Base-by-base conservation (phyloP, 1,284 basidiomycete genomes). In the Boletus sp. region DNA sequence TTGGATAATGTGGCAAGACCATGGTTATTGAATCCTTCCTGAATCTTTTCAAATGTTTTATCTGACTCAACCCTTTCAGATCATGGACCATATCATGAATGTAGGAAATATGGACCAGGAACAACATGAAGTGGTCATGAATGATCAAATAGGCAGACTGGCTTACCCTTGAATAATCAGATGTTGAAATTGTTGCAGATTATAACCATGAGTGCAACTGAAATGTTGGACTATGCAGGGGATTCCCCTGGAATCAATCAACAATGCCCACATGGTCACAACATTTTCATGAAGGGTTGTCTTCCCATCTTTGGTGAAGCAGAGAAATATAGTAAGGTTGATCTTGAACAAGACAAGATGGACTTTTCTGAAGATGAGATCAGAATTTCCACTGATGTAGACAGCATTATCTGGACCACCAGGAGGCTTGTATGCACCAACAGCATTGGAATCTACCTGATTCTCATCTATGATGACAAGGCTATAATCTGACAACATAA, bases 11-110 rank as follows among this genome's bases (percentile, higher is more conserved):
- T 67, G 52, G 49, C 0, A 11, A 4, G 64, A 66, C 7, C 53
- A 66, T 60, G 66, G 66, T 0, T 67, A 66, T 43, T 7, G 20
- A 1, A 4, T 66, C 3, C 47, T 37, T 31, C 0, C 16, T 4
- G 7, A 51, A 2, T 55, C 51, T 2, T 62, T 58, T 20, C 61
- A 67, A 18, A 67, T 62, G 54, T 65, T 66, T 1, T 65, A 66
- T 39, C 43, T 66, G 1, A 41, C 3, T 5, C 4, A 8, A 4
- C 57, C 56, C 0, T 36, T 53, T 3, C 3, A 1, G 0, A 27
- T 64, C 7, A 58, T 63, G 33, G 46, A 59, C 0, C 66, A 66
- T 39, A 8, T 67, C 0, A 60, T 63, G 39, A 22, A 27, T 0
- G 13, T 56, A 11, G 57, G 56, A n/a, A 13, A 45, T 1, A 9